A percentile compares a stretch with the other conserved stretches of the same genome.
Conservation (phyloP, 192 early-diverging fungal genomes). For the Glomus cerebriforme region DNA sequence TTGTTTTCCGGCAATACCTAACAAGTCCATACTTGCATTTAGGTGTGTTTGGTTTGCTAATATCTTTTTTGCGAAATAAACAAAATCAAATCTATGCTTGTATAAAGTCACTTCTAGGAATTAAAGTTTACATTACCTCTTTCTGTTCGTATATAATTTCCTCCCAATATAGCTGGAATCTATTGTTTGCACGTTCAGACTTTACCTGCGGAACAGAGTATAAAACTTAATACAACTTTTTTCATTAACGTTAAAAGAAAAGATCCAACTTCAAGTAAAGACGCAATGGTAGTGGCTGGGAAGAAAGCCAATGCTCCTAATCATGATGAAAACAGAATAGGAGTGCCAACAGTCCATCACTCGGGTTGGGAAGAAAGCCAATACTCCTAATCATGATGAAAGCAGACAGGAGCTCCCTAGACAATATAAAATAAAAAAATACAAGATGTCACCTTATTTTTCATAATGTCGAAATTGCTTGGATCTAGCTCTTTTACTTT, state of each 20-base stretch:
- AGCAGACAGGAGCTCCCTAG: too few relatives aligned
- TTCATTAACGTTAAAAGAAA: constrained; percentile 8
- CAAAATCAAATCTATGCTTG: too few relatives aligned
- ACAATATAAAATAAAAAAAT: not conserved
- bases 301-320: not conserved
- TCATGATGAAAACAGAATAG: constrained; percentile 9
- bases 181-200: constrained; percentile 9
- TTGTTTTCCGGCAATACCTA: too few relatives aligned
- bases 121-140: constrained; percentile 12
- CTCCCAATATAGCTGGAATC: constrained; percentile 13
- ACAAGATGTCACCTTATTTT: too few relatives aligned
- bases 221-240: not conserved
- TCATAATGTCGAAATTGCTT: too few relatives aligned
- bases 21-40: too few relatives aligned
- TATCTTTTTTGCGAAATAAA: too few relatives aligned
- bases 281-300: constrained; percentile 5
- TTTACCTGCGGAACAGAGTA: not conserved
- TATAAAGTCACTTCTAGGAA: not conserved
- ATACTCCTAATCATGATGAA: too few relatives aligned
- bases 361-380: too few relatives aligned
- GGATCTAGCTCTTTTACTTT: too few relatives aligned
- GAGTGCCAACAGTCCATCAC: constrained; percentile 5
- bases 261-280: constrained; percentile 14
- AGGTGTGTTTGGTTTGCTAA: too few relatives aligned
- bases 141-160: constrained; percentile 2